Base-by-base conservation (phyloP, 352 stramenopile species). In the Phytophthora quininea region DNA sequence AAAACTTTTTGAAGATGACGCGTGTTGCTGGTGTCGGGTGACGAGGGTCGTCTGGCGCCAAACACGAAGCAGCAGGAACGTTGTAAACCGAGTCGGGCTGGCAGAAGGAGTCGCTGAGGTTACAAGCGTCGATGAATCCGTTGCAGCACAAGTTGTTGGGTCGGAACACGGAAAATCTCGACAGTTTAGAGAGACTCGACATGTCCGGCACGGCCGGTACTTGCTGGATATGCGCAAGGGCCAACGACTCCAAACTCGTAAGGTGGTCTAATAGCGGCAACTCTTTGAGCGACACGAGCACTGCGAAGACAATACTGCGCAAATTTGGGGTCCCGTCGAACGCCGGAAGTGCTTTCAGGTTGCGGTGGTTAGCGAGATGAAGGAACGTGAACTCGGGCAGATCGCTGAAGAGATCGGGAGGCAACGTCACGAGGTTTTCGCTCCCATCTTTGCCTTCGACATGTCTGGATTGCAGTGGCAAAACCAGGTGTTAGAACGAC, bases 111-210 rank as follows among this genome's bases (percentile, higher is more conserved):
- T 74, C 61, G 0, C 30, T 47, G 11, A 67, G 52, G 24, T 74
- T 37, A 12, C 67, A 74, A 2, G 12, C 27, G 1, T 61, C 55
- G 8, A 63, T 48, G 30, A 74, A 74, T 15, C 67, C 67, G 8
- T 74, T 74, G 45, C 67, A 74, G 31, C 67, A 74, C 12, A 74
- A 31, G 27, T 74, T 49, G 27, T 56, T 70, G 27, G 61, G 61
- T 19, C 61, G 47, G 11, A 66, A 65, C 15, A 73, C 55, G 3
- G 61, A 35, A 7, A 73, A 33, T 24, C 48, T 48, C 31, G 61
- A 68, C 4, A 73, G 60, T 11, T 40, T 66, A 6, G 46, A 9
- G 19, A 24, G 19, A 73, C 54, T 7, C 52, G 49, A 29, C 52
- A 74, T 65, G 54, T 74, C 66, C 1, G 60, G 66, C 8, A 73